These are phyloP conservation scores for Prasinococcaceae sp. DNA, from an alignment of 139 green algal genomes.

Conservation along the genomic window DNA sequence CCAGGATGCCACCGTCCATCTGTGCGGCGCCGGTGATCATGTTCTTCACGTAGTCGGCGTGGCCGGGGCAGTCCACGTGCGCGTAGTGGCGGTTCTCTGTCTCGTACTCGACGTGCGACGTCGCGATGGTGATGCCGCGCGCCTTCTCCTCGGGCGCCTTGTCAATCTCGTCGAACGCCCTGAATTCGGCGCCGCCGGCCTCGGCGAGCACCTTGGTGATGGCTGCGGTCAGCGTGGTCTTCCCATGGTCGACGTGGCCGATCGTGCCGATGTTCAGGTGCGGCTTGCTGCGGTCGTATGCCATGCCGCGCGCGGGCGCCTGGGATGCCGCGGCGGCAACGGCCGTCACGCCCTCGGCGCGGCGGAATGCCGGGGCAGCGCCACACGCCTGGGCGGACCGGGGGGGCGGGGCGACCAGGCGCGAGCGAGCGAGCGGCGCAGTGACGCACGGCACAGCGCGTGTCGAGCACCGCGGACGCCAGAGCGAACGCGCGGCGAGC, in stretches of 20 bases:
- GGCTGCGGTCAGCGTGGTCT: constrained; percentile 87
- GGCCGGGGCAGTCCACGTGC: constrained; percentile 96
- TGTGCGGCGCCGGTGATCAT: constrained; percentile 33
- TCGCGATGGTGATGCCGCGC: constrained; percentile 97
- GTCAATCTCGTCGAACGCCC: constrained; percentile 95
- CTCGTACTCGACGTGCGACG: constrained; percentile 91
- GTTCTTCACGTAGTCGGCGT: constrained; percentile 96
- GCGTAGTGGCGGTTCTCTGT: constrained; percentile 93
- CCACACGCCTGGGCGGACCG: too few species aligned
- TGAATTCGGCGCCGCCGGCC: constrained; percentile 48
- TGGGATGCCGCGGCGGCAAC: too few species aligned
- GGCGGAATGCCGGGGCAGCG: too few species aligned
- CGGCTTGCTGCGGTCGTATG: constrained; percentile 82
- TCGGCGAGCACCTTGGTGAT: constrained; percentile 68
- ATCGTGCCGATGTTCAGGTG: constrained; percentile 98
- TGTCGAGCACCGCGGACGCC: too few species aligned
- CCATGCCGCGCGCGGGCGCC: too few species aligned
- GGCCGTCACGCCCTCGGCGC: too few species aligned
- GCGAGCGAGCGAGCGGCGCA: too few species aligned
- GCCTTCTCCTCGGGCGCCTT: constrained; percentile 98
- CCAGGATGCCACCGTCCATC: constrained; percentile 97
- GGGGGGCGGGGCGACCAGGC: too few species aligned
- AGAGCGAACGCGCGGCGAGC: too few species aligned
- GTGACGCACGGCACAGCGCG: too few species aligned
- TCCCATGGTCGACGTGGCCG: constrained; percentile 96